A percentile compares a stretch with the other conserved stretches of the same genome.
phyloP scores from a whole-genome alignment of 805 yeast species.

The Candida taoyuanica region DNA sequence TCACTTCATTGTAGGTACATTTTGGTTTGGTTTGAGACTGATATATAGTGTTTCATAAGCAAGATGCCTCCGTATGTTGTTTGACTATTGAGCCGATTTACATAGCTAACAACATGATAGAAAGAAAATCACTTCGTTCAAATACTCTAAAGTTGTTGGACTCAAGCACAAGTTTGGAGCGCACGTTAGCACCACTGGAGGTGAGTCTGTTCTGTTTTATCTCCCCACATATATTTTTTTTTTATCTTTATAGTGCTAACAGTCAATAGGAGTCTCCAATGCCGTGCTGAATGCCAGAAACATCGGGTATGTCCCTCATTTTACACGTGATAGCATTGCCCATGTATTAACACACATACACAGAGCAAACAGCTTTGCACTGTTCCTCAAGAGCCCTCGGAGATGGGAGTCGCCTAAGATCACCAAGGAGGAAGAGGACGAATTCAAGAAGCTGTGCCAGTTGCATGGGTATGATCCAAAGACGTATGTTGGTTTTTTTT shows the following conservation, averaged over 20 bases:
- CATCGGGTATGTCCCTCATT: slow-evolving; percentile 35
- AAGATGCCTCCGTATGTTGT: slow-evolving; percentile 23
- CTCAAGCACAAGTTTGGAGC: slow-evolving; percentile 72
- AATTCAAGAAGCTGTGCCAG: slow-evolving; percentile 61
- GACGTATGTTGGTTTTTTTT: slow-evolving; percentile 29
- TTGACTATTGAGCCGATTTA: not conserved
- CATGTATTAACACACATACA: not conserved
- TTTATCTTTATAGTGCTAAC: too few species aligned
- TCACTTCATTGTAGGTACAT: too few species aligned
- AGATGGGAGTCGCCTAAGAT: slow-evolving; percentile 86
- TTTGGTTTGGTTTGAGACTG: too few species aligned
- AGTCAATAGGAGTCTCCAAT: slow-evolving; percentile 48
- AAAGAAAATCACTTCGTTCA: slow-evolving; percentile 21
- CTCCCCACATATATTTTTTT: too few species aligned
- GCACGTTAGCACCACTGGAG: slow-evolving; percentile 82
- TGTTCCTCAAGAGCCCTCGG: slow-evolving; percentile 86
- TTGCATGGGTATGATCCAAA: slow-evolving; percentile 63
- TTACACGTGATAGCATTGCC: too few species aligned
- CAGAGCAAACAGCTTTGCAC: slow-evolving; percentile 78
- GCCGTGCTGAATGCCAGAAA: slow-evolving; percentile 55
- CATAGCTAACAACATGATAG: slow-evolving; percentile 4
- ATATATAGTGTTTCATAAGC: too few species aligned
- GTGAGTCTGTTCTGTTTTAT: slow-evolving; percentile 30
- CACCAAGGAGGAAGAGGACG: slow-evolving; percentile 57
- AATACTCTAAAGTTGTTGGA: slow-evolving; percentile 39